A percentile compares a stretch with the other conserved stretches of the same genome.
Evolutionary conservation across 2,329 filamentous ascomycete species (phyloP).

Genomic region (Trichoderma arundinaceum): DNA sequence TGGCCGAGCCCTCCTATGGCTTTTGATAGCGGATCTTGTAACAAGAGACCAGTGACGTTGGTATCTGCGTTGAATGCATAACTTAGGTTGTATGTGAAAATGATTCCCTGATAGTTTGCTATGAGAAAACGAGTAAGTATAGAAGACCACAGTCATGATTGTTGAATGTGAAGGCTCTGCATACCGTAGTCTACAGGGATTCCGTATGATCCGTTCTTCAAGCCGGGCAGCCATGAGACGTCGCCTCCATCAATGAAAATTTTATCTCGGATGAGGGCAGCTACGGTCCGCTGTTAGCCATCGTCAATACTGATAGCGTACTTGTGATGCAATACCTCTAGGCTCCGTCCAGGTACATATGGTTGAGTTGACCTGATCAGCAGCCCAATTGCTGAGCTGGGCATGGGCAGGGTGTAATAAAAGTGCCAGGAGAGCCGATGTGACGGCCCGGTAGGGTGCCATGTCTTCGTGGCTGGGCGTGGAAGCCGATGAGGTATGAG

Average conservation of each 20-base stretch:
- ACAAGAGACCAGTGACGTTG: slow-evolving; percentile 61
- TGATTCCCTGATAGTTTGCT: slow-evolving; percentile 59
- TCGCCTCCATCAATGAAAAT: slow-evolving; percentile 69
- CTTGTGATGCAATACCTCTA: slow-evolving; percentile 46
- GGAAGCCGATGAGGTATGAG: slow-evolving; percentile 5
- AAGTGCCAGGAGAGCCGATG: slow-evolving; percentile 35
- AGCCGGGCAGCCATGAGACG: slow-evolving; percentile 58
- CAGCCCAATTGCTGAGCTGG: slow-evolving; percentile 56
- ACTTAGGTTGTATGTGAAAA: slow-evolving; percentile 65
- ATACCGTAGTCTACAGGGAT: slow-evolving; percentile 49
- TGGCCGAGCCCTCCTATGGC: slow-evolving; percentile 53
- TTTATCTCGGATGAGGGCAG: slow-evolving; percentile 63
- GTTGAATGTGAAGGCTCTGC: slow-evolving; percentile 20
- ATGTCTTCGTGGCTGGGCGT: slow-evolving; percentile 31
- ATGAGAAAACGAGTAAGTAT: neutral
- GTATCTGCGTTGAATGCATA: slow-evolving; percentile 56
- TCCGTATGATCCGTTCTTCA: slow-evolving; percentile 51
- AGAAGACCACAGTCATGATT: neutral
- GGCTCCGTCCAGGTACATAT: slow-evolving; percentile 64
- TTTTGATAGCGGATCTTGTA: slow-evolving; percentile 52
- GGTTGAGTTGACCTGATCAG: slow-evolving; percentile 59
- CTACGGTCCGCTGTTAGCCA: slow-evolving; percentile 47
- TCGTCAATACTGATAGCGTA: neutral
- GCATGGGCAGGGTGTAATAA: slow-evolving; percentile 38
- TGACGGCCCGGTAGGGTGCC: slow-evolving; percentile 33